Evolutionary conservation across 495 filamentous ascomycete species (phyloP), one percentile per base, ranked within the genome.

Genomic region (Neurospora sp.): DNA sequence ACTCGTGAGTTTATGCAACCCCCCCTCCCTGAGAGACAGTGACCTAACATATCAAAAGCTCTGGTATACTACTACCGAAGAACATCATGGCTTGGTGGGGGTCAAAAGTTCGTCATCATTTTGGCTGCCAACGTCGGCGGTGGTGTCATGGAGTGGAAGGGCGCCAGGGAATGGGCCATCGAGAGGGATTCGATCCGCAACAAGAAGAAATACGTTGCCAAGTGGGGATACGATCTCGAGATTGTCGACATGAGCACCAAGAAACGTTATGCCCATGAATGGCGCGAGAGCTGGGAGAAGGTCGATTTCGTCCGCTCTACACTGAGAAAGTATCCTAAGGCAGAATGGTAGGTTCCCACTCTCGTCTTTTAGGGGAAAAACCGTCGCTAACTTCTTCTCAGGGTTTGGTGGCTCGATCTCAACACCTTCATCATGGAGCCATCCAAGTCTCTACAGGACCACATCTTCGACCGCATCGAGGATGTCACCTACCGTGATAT

Each of bases 351-450:
- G 78, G 89, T 77, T 73, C n/a, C 18, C 31, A 14, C 12, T 37
- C 44, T 31, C 27, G 27, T 31, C 27, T 31, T 31, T 31, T 31
- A 31, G 27, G 27, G 27, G 27, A 31, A 31, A 27, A 31, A 2
- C 27, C 27, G 53, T 59, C 44, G 71, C 83, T 84, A 79, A 83
- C 70, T 12, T 41, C 14, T 44, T 16, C 37, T 72, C 31, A 97
- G 94, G 94, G 96, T 99, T 76, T 99, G 96, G 96, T 99, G 96
- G 96, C 85, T 99, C 45, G 96, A 99, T 80, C 89, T 98, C 12
- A 95, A 97, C 80, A 99, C 96, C 20, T 97, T 96, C 81, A 90
- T 99, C 77, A 98, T 99, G 96, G 95, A 99, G 76, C 92, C 93
- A 16, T 91, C 90, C 9, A 93, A 94, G 79, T 97, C 96, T 2